Percentiles rank a stretch among this genome's conserved stretches.
Evolutionary conservation across 805 yeast species (phyloP).

Genomic region (Sungouiella blattae): DNA sequence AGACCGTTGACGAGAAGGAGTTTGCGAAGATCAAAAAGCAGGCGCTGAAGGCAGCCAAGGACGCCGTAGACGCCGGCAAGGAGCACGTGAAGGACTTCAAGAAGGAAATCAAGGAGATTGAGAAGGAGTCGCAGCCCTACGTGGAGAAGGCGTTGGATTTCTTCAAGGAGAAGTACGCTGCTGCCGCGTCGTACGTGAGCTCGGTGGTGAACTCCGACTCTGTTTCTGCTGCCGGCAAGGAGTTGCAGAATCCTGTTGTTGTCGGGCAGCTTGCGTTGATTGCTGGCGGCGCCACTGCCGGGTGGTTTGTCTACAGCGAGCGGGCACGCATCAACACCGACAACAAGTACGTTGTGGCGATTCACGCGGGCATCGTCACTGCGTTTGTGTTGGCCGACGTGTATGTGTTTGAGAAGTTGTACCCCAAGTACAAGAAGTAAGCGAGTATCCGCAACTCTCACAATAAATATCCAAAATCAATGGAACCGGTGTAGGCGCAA

Average conservation of each 20-base stretch:
- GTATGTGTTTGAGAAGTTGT: constrained; percentile 49
- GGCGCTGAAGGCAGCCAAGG: constrained; percentile 20
- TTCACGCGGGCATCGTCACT: constrained; percentile 50
- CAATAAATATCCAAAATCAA: too few species aligned
- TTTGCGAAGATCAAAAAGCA: constrained; percentile 24
- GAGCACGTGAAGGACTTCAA: constrained; percentile 18
- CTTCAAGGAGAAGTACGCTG: constrained; percentile 19
- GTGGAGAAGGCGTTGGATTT: constrained; percentile 17
- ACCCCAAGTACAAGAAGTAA: constrained; percentile 51
- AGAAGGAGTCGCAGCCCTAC: constrained; percentile 23
- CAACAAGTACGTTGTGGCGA: constrained; percentile 38
- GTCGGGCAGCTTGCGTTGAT: constrained; percentile 50
- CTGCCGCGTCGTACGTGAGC: constrained; percentile 11
- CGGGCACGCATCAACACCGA: constrained; percentile 45
- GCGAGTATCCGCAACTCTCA: not conserved
- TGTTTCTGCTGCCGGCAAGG: constrained; percentile 24
- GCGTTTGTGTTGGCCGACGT: constrained; percentile 57
- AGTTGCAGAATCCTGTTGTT: constrained; percentile 62
- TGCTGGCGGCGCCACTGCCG: constrained; percentile 44
- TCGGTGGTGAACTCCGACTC: constrained; percentile 11
- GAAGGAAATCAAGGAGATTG: constrained; percentile 16
- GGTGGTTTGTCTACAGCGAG: constrained; percentile 48
- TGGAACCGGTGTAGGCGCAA: too few species aligned
- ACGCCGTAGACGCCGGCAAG: constrained; percentile 17
- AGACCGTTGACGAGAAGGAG: constrained; percentile 19